These are phyloP conservation scores for Panicum virgatum DNA, from an alignment of 202 grass and related monocot genomes.

Conservation along the genomic window DNA sequence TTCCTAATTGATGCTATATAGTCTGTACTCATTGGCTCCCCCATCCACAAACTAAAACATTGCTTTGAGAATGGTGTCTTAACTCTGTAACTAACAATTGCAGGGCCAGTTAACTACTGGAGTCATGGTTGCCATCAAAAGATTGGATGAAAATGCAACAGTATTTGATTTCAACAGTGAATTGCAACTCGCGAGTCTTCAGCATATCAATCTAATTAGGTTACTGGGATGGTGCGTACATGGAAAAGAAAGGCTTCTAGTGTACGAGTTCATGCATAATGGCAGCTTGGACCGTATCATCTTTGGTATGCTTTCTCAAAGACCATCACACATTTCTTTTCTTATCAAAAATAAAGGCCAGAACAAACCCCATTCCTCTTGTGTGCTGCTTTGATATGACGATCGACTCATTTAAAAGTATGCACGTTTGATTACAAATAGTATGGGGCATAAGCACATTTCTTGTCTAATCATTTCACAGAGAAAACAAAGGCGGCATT, in stretches of 20 bases:
- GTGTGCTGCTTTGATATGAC: neutral
- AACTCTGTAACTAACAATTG: neutral
- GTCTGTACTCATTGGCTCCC: neutral
- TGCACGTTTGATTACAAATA: neutral
- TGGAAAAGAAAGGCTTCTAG: slow-evolving; percentile 13
- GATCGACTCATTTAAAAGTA: neutral
- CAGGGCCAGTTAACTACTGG: slow-evolving; percentile 20
- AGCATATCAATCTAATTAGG: slow-evolving; percentile 13
- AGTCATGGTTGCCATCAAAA: slow-evolving; percentile 22
- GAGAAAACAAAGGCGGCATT: neutral
- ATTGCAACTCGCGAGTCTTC: slow-evolving; percentile 19
- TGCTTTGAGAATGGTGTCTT: neutral
- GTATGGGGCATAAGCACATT: neutral
- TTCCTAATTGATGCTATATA: neutral
- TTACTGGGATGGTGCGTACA: slow-evolving; percentile 30
- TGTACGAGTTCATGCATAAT: neutral
- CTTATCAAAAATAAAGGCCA: neutral
- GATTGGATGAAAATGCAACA: neutral
- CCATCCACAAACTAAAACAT: neutral
- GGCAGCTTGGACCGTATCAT: neutral
- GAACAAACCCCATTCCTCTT: neutral
- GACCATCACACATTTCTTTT: neutral
- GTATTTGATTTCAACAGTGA: slow-evolving; percentile 17
- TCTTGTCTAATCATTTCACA: neutral
- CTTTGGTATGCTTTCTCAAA: slow-evolving; percentile 8